phyloP scores from a whole-genome alignment of 2,329 filamentous ascomycete genomes.

The Aspergillus novoparasiticus region DNA sequence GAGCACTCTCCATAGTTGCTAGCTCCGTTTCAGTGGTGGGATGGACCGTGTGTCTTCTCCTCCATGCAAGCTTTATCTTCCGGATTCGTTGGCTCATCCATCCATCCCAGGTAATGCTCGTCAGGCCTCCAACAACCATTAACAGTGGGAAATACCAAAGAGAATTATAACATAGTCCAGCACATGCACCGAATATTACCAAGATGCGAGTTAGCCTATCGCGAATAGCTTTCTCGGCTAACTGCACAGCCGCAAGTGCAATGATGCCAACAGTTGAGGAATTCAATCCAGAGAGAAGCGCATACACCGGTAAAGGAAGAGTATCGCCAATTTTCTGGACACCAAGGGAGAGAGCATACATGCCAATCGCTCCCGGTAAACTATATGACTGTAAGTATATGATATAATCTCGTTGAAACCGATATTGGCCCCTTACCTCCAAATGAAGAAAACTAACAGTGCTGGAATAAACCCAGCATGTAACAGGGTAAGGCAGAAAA shows the following conservation, averaged over 20 bases:
- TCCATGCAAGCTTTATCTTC: slow-evolving; percentile 30
- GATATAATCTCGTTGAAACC: no score
- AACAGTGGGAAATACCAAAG: slow-evolving; percentile 75
- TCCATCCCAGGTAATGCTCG: slow-evolving; percentile 59
- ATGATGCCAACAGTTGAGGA: slow-evolving; percentile 73
- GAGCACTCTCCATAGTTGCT: background rate
- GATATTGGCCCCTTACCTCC: slow-evolving; percentile 52
- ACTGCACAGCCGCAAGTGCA: slow-evolving; percentile 67
- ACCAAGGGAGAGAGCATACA: slow-evolving; percentile 68
- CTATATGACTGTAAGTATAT: slow-evolving; percentile 35
- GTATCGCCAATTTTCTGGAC: slow-evolving; percentile 61
- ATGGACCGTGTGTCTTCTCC: slow-evolving; percentile 16
- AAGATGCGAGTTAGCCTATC: slow-evolving; percentile 65
- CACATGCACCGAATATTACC: slow-evolving; percentile 64
- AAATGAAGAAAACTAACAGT: slow-evolving; percentile 62
- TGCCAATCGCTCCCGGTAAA: slow-evolving; percentile 69
- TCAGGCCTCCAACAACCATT: slow-evolving; percentile 58
- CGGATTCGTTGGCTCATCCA: slow-evolving; percentile 52
- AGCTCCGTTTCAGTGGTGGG: slow-evolving; percentile 16
- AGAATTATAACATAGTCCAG: slow-evolving; percentile 70
- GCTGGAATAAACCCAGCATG: slow-evolving; percentile 63
- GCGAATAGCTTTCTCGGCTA: slow-evolving; percentile 68
- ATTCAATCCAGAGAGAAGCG: slow-evolving; percentile 71
- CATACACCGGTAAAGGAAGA: slow-evolving; percentile 66
- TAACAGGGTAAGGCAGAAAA: slow-evolving; percentile 68